Evolutionary conservation across 106 monocot species (phyloP), one percentile per base, ranked within the genome.

Genomic region (Dendrobium huoshanense): DNA sequence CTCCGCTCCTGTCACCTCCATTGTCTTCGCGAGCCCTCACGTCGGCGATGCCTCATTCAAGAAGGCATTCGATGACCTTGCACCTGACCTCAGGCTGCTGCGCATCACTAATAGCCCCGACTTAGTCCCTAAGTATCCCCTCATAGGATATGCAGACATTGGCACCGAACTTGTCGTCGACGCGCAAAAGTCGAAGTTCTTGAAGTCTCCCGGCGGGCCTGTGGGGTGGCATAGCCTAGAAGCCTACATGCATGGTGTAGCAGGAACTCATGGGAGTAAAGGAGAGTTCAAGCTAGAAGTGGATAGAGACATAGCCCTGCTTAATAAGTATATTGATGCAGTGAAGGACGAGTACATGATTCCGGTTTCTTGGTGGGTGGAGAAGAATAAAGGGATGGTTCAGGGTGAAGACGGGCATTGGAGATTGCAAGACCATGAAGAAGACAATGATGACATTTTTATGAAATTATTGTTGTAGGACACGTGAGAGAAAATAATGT

Each of bases 361-460:
- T 20, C 94, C 97, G 20, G 85, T 43, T 13, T 58, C 89, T 4
- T 98, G 97, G 97, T 92, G 87, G 89, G 87, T 92, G 77, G 92
- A 77, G 90, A 84, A 89, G 87, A 94, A 98, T 61, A 98, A 81
- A 51, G 92, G 90, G 17, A 98, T 98, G 97, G 87, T 91, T 70
- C 86, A 89, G 84, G 88, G 84, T 3, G 48, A 54, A 15, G 88
- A 87, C n/a, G 97, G 97, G 41, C 83, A 82, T 8, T 98, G 94
- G 94, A 78, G 3, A 7, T 80, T 98, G 82, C 20, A 55, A 68
- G 97, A 98, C 77, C 90, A 90, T 68, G 89, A 96, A 29, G 80
- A 88, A 7, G 94, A 65, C 22, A 81, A 25, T 4, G 61, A 47
- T 22, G 82, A 76, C 17, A 11, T 6, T 10, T 25, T 51, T 18